phyloP scores from a whole-genome alignment of 2,329 filamentous ascomycete genomes.

The Thermoascus crustaceus region DNA sequence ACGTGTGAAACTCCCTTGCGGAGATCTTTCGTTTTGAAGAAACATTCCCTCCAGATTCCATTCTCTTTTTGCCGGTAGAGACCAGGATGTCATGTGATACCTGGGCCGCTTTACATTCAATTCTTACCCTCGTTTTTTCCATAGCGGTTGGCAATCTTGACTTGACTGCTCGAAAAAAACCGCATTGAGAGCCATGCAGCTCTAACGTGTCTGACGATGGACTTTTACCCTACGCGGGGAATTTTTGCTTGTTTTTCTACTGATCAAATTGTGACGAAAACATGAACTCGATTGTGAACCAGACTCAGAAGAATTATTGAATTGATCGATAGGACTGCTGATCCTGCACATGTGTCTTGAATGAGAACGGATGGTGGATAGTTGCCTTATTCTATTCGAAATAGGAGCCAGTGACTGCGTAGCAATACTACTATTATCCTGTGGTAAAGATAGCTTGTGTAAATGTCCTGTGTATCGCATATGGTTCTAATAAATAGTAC shows the following conservation, averaged over 20 bases:
- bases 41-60: conserved; percentile 11
- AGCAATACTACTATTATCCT: too few relatives aligned
- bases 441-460: too few relatives aligned
- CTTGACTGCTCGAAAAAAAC: too few relatives aligned
- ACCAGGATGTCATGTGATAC: conserved; percentile 24
- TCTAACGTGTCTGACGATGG: neutral
- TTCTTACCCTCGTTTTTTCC: neutral
- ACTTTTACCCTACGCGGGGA: neutral
- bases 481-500: too few relatives aligned
- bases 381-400: too few relatives aligned
- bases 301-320: neutral
- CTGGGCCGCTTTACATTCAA: conserved; percentile 4
- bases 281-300: conserved; percentile 2
- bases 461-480: too few relatives aligned
- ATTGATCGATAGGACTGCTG: neutral
- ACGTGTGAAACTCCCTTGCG: conserved; percentile 1
- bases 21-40: conserved; percentile 6
- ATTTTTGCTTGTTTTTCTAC: neutral
- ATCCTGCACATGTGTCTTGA: neutral
- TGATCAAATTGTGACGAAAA: conserved; percentile 2
- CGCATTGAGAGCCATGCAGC: neutral
- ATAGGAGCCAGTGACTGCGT: too few relatives aligned
- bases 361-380: neutral
- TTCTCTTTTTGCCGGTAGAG: conserved; percentile 22
- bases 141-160: too few relatives aligned